Base-by-base conservation (phyloP, 139 green algal genomes). In the Picochlorum sp. region DNA sequence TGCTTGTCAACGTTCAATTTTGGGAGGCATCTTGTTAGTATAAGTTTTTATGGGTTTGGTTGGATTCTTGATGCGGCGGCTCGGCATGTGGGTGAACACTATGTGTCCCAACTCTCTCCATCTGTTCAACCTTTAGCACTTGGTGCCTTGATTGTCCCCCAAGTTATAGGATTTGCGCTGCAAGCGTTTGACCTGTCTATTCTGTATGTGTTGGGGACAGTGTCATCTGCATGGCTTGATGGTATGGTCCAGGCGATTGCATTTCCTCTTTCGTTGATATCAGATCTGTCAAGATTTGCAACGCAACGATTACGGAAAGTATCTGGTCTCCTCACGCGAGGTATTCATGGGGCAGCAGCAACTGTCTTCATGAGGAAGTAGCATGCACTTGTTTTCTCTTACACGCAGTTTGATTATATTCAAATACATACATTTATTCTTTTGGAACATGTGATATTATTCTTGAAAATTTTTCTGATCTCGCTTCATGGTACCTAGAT, bases 1-100 rank as follows among this genome's bases (percentile, higher is more conserved):
- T 52, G 58, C 13, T 20, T 65, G 6, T 23, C 20, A 18, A 58
- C 58, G 8, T n/a, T 18, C 13, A 23, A 65, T 26, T 51, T 58
- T 28, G 13, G 15, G 13, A 58, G 58, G 13, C 58, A 65, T 52
- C 13, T 65, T 1, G 58, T n/a, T 13, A 65, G n/a, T 28, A 23
- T 50, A 28, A 4, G 6, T 5, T 65, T 65, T 30, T 65, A 57
- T 65, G 58, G 20, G 2, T 24, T 52, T 51, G 58, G 58, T 3
- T 65, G 58, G 58, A 18, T 65, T 15, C 21, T 65, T 8, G 58
- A 65, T 65, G 58, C 58, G 6, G 6, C 58, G 14, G 15, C 20
- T 26, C 41, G 58, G 23, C 58, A 18, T 51, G 47, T 10, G 1
- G 47, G n/a, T 6, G n/a, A 26, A 9, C 47, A 21, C 14, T 54